Evolutionary conservation across 163 green algal genomes (phyloP), one percentile per base, ranked within the genome.

Genomic region (Chlamydomonas reinhardtii): DNA sequence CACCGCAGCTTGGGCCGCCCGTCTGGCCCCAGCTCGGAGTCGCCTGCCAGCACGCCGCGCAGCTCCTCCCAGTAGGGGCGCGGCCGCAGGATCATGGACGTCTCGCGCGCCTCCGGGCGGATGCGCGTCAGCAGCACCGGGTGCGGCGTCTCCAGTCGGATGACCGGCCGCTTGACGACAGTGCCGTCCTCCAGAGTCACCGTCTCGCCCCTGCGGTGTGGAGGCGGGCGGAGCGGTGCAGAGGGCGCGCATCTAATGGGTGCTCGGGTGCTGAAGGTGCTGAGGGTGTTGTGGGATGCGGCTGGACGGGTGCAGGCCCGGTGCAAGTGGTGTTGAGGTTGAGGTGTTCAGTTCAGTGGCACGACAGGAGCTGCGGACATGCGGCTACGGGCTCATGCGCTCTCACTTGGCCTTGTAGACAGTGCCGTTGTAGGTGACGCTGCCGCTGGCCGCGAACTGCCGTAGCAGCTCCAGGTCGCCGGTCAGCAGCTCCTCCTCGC

Each of bases 21-120:
- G 24, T 78, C 76, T 0, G 76, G 76, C 48, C 76, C 80, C 48
- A 35, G 29, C 29, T 84, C 79, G 34, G 74, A 9, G 65, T 89
- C 85, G 24, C 87, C 85, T 0, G 74, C 43, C 43, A 95, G 69
- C 73, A 92, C 94, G 9, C 84, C 83, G 6, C 91, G 88, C 87
- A 96, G 86, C 29, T 90, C 80, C 34, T 91, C 84, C 95, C 96
- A 98, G 39, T 90, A 92, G 19, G 93, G 91, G 3, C 96, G 91
- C 5, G 95, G 87, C 48, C 94, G 92, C 74, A 98, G 91, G 59
- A 98, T 89, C 93, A 98, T 97, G 89, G 83, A 94, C 19, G 93
- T 97, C 73, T 92, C 84, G 8, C 65, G 85, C 22, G 89, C 72
- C 27, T 66, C 68, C 0, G 96, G 95, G n/a, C 95, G 84, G 62